These are phyloP conservation scores for Trichoderma reesei DNA, from an alignment of 495 filamentous ascomycete species.

Conservation along the genomic window DNA sequence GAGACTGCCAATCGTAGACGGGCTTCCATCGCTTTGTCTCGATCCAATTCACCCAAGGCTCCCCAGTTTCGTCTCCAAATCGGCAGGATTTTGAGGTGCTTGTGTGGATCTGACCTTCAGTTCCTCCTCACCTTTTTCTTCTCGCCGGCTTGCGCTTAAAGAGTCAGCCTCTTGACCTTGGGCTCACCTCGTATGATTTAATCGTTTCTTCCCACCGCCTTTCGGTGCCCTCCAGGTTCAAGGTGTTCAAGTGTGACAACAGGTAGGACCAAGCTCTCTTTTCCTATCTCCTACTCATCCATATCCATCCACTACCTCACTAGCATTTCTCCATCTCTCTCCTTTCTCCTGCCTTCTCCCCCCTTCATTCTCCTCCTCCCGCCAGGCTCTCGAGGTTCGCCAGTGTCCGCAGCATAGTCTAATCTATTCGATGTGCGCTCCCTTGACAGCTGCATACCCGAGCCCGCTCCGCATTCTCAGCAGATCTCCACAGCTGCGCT, in stretches of 20 bases:
- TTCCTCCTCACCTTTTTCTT: background rate
- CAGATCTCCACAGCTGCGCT: constrained; percentile 8
- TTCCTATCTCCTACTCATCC: background rate
- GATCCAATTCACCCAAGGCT: background rate
- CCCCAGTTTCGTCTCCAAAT: background rate
- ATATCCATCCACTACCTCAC: background rate
- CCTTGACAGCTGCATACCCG: constrained; percentile 10
- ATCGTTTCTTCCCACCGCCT: constrained; percentile 7
- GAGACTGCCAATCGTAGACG: constrained; percentile 4
- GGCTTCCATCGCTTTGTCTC: background rate
- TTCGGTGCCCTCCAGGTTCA: background rate
- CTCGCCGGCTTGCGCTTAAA: background rate
- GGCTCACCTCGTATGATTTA: constrained; percentile 5
- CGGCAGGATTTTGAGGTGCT: background rate
- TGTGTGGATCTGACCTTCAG: constrained; percentile 1
- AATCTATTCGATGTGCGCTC: constrained; percentile 1
- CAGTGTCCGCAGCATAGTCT: background rate
- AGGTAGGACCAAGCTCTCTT: background rate
- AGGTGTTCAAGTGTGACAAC: background rate
- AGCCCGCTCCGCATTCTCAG: constrained; percentile 1
- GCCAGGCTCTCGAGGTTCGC: background rate
- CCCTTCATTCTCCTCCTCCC: no score
- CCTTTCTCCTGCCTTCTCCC: background rate
- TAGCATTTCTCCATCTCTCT: constrained; percentile 5
- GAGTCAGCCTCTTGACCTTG: constrained; percentile 3